Evolutionary conservation across 352 stramenopile genomes (phyloP), one percentile per base, ranked within the genome.

Genomic region (Pythium rishiriense): DNA sequence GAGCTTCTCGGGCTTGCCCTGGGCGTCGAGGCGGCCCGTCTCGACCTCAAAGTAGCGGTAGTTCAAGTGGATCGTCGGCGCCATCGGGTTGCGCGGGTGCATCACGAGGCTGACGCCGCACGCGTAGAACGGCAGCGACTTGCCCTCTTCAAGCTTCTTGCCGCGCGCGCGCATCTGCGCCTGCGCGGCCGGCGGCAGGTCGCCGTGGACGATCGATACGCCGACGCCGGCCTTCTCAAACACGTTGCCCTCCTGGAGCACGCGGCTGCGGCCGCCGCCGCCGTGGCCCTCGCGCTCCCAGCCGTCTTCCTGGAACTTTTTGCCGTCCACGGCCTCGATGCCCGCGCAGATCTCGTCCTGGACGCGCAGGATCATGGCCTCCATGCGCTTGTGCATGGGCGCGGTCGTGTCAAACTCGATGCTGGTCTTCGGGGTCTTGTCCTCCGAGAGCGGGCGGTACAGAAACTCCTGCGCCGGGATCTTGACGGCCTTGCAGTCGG

Each of bases 181-280:
- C 26, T 83, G 73, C 9, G 87, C 89, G 42, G 84, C 80, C 67
- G 96, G 92, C 2, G 95, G 96, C 78, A 99, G 87, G 9, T 76
- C 93, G 59, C 97, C 97, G 74, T 99, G 97, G 26, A 99, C 97
- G 24, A 99, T 97, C 41, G 88, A 98, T 2, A 99, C 83, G 71
- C 98, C 98, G 21, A 99, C 96, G 41, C 97, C 97, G 5, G 96
- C 97, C 81, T 99, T 99, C 79, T 99, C 97, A 66, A 97, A 99
- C 15, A 98, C 94, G 33, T 98, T 97, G 55, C 96, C 94, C 46
- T 96, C 84, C 75, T 98, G 86, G 58, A 99, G 68, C 37, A 99
- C 97, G 51, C 94, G 85, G 51, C 87, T 98, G 69, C 98, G 97
- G 26, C 97, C 97, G 28, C 87, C 87, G 19, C 97, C 97, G 24